Evolutionary conservation across 2,329 filamentous ascomycete genomes (phyloP).

Genomic region (Fusarium protoensiforme): DNA sequence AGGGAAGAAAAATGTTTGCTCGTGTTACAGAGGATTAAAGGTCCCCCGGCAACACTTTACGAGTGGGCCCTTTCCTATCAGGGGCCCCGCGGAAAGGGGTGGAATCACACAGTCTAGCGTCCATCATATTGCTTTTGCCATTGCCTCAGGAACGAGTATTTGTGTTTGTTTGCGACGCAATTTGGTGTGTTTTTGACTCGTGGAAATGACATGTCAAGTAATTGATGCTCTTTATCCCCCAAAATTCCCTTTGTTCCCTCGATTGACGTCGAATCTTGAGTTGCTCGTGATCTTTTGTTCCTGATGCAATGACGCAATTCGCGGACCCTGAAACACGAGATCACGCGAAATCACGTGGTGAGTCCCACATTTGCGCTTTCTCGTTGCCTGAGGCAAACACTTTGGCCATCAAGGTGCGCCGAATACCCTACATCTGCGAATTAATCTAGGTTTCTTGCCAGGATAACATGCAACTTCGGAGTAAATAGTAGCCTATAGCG

Average conservation of each 20-base stretch:
- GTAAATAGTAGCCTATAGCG: not conserved
- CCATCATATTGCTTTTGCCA: constrained; percentile 21
- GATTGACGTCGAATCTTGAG: not conserved
- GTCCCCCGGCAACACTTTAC: constrained; percentile 13
- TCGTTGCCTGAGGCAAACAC: not conserved
- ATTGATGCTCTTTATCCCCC: not conserved
- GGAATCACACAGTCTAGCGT: constrained; percentile 34
- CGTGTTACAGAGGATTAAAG: constrained; percentile 1
- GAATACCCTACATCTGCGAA: not conserved
- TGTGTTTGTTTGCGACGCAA: not conserved
- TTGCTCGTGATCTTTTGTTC: not conserved
- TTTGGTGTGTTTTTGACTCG: not conserved
- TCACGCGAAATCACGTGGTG: not conserved
- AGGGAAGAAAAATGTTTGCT: not conserved
- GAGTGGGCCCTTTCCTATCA: constrained; percentile 19
- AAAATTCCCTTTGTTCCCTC: not conserved
- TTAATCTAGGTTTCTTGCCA: not conserved
- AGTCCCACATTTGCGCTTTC: too few species aligned
- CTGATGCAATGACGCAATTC: not conserved
- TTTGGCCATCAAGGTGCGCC: not conserved
- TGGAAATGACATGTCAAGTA: not conserved
- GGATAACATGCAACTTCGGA: not conserved
- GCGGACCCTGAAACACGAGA: not conserved
- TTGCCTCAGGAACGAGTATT: not conserved
- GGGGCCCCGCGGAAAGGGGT: constrained; percentile 24